phyloP scores from a whole-genome alignment of 805 yeast genomes.

The Candida koratica region DNA sequence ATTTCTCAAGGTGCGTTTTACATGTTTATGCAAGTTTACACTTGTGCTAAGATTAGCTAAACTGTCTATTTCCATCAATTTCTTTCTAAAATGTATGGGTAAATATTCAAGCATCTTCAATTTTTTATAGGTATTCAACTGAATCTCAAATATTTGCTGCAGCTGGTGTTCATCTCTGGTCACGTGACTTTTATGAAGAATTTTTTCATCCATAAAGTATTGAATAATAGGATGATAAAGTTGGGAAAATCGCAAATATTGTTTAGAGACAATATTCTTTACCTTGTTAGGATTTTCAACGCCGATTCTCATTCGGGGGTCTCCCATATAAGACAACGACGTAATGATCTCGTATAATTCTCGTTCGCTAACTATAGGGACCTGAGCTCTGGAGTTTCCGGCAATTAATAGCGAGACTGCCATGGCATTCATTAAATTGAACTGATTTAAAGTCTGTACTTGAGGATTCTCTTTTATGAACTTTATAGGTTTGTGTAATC shows the following conservation, averaged over 20 bases:
- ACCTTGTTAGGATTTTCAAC: constrained; percentile 94
- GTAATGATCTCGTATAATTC: constrained; percentile 76
- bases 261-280: constrained; percentile 76
- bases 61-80: constrained; percentile 24
- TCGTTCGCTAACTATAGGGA: constrained; percentile 53
- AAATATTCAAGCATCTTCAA: constrained; percentile 37
- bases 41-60: not conserved
- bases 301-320: constrained; percentile 75
- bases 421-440: constrained; percentile 74
- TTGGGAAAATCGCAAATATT: constrained; percentile 60
- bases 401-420: constrained; percentile 56
- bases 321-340: constrained; percentile 82
- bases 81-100: constrained; percentile 47
- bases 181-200: not conserved
- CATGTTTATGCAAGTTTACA: constrained; percentile 27
- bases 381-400: constrained; percentile 28
- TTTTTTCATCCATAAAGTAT: constrained; percentile 1
- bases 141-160: not conserved
- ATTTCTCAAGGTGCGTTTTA: constrained; percentile 17
- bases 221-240: constrained; percentile 63
- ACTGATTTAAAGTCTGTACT: constrained; percentile 50
- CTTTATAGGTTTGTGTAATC: constrained; percentile 91
- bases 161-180: not conserved
- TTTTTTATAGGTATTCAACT: constrained; percentile 4
- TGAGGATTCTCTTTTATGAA: constrained; percentile 27